Evolutionary conservation across 768 basidiomycete species (phyloP), one percentile per base, ranked within the genome.

Genomic region (Coprinopsis cinerea): DNA sequence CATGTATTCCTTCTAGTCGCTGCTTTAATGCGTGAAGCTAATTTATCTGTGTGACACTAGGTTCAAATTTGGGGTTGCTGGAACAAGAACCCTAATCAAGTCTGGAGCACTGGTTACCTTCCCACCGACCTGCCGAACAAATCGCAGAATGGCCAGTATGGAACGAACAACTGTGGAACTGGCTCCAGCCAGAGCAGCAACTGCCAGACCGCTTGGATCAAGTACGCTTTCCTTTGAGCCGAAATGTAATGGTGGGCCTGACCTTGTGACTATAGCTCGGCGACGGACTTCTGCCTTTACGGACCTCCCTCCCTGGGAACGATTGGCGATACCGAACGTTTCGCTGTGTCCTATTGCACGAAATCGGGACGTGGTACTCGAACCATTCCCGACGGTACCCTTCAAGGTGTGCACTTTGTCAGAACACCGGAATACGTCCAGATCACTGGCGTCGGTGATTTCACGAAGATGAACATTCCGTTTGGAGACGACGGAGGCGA

Each of bases 301-400:
- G 83, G 74, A 13, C 82, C 86, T 10, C 70, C 67, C 5, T 39
- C 70, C 2, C 65, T 70, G 53, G 75, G 76, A 14, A 68, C 70
- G 20, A 82, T 92, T 49, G 85, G 79, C 30, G 78, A 86, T 49
- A 81, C 78, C 0, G 90, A 92, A 61, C 77, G 74, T 27, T 63
- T 76, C 43, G 79, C 77, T 51, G 85, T 92, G 1, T 77, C 86
- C 0, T 92, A 78, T 74, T 94, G 88, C 72, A 82, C 81, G 27
- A 82, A 85, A 62, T 73, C 75, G 20, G 83, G 83, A 9, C 77
- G 78, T 30, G 90, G 89, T 6, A 77, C 86, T 0, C 83, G 90
- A 43, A 64, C 80, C 49, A 89, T 92, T 27, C 86, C 85, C 34
- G 64, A 71, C 1, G 85, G 83, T 17, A 72, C 85, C 7, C 67